Base-by-base conservation (phyloP, 192 early-diverging fungal species). In the Coemansia sp. region DNA sequence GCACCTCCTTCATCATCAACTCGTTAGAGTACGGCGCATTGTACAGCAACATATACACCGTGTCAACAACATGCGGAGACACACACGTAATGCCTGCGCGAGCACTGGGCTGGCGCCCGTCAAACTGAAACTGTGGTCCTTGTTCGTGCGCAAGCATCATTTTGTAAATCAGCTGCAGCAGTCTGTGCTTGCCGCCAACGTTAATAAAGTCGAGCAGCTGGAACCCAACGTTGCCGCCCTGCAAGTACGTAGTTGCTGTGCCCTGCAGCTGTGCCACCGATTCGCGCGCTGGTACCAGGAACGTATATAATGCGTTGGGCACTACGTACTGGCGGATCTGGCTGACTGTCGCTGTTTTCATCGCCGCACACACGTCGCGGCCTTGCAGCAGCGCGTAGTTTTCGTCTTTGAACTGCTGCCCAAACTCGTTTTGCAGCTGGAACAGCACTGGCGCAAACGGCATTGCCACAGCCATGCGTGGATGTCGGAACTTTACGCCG, bases 21-120 rank as follows among this genome's bases (percentile, higher is more conserved):
- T 89, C 88, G 46, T 86, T 87, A 63, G 89, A 87, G 59, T 87
- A 89, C 34, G 90, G 90, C 47, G 88, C 84, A 64, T 85, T 88
- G 64, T 88, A 87, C n/a, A 90, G 64, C 28, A 90, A 62, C 59
- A 88, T 89, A 61, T 90, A 92, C 34, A 90, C 85, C n/a, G 88
- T 86, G 59, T 92, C 90, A 10, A 90, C 72, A 1, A 87, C 85
- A 60, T 87, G 83, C 19, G 90, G 90, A 22, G 90, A 89, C 26
- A 88, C 86, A 47, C 89, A 91, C 2, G 74, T 83, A 53, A 86
- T 73, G 58, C 57, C 77, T 47, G 62, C 53, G 46, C 69, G 68
- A n/a, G 61, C 73, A 36, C 67, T 65, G 25, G 78, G 64, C 12
- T 83, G 78, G 2, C 81, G 68, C 21, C 80, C 77, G 17, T 76